Evolutionary conservation across 148 eudicot genomes (phyloP), one percentile per base, ranked within the genome.

Genomic region (Heliamphora exappendiculata): DNA sequence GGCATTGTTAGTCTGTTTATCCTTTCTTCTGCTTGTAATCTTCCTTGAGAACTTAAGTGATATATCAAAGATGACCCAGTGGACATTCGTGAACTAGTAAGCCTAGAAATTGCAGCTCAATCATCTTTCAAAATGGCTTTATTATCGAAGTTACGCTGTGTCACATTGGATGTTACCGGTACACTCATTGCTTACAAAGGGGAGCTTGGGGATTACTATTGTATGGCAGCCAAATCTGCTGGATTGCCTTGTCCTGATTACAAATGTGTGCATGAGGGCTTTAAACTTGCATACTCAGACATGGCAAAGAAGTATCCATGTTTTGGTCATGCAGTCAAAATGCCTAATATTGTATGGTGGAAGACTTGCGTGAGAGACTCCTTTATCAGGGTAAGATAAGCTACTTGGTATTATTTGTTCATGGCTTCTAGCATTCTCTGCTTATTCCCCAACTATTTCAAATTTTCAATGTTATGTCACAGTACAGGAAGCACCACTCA

Each of bases 311-410:
- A 87, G 7, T 88, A 95, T 78, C 98, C 98, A 22, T 95, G 98
- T 65, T 95, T 95, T 75, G 99, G 99, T 44, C 86, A 85, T 77
- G 89, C 86, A 7, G 97, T 87, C 19, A 92, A 92, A 81, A 92
- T 95, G 82, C 94, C 99, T 69, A 95, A 95, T 81, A 84, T 91
- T 72, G 86, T 92, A 7, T 95, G 99, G 99, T 95, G 99, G 99
- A 92, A 91, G 87, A 92, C 94, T 54, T 88, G 93, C 69, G 99
- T 95, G 20, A 82, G 85, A 67, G 91, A 95, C 84, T 92, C 99
- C 78, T 95, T 95, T 73, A 64, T 85, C 62, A 83, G 85, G 91
- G 99, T 95, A 80, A 87, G 72, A 62, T 49, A 16, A 55, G 62
- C 53, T 42, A 36, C 54, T 78, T 42, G 34, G 17, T 24, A 19